These are phyloP conservation scores for Sugiyamaella xylanicola DNA, from an alignment of 1,139 yeast genomes.

Conservation along the genomic window DNA sequence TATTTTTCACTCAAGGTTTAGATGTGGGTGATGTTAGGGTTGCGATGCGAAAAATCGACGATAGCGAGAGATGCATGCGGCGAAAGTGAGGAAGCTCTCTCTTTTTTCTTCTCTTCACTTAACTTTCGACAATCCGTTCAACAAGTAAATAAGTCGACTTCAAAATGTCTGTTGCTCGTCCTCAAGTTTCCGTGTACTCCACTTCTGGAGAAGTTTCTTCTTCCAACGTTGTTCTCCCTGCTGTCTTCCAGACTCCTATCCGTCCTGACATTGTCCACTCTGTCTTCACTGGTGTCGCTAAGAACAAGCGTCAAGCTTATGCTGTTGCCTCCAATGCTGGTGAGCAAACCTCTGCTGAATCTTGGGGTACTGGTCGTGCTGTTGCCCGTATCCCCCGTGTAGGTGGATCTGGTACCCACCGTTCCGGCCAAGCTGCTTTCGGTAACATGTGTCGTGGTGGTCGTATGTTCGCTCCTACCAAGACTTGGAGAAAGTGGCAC, in stretches of 20 bases:
- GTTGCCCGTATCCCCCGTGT: conserved; percentile 99
- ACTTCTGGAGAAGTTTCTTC: conserved; percentile 85
- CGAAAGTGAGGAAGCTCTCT: background rate
- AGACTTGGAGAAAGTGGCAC: conserved; percentile 99
- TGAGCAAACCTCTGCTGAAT: conserved; percentile 99
- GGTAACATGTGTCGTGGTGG: conserved; percentile 99
- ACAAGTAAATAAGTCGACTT: conserved; percentile 15
- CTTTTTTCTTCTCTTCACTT: conserved; percentile 4
- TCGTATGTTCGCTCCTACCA: conserved; percentile 99
- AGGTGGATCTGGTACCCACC: conserved; percentile 99
- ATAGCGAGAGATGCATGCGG: background rate
- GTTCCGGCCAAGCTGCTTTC: conserved; percentile 99
- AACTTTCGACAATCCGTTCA: conserved; percentile 18
- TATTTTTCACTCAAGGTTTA: background rate
- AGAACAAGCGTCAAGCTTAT: conserved; percentile 99
- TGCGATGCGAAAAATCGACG: background rate
- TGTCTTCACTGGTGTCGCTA: conserved; percentile 97
- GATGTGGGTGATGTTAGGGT: background rate
- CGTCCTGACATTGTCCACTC: conserved; percentile 99
- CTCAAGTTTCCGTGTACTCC: conserved; percentile 95
- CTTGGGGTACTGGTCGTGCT: conserved; percentile 99
- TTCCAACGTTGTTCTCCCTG: conserved; percentile 90
- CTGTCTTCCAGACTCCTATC: conserved; percentile 99
- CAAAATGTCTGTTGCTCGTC: conserved; percentile 75
- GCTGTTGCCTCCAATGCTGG: conserved; percentile 99